Evolutionary conservation across 106 monocot genomes (phyloP).

Genomic region (Hemerocallis citrina): DNA sequence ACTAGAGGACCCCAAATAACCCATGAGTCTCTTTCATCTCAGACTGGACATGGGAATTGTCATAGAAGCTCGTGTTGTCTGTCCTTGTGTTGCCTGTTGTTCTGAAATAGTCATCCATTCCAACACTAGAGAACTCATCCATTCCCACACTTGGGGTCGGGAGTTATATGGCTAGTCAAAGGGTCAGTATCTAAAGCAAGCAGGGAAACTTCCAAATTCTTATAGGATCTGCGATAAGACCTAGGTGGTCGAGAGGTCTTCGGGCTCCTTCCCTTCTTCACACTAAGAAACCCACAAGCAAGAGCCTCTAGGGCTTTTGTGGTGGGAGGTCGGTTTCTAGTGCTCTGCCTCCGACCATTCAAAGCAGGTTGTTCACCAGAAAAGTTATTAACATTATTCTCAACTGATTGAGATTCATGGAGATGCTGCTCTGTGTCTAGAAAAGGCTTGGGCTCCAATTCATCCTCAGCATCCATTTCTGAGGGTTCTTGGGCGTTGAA

Average conservation of each 20-base stretch:
- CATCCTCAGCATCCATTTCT: conserved; percentile 8
- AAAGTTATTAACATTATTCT: too few species aligned
- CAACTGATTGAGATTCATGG: neutral
- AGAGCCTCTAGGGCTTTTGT: conserved; percentile 86
- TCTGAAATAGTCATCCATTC: too few species aligned
- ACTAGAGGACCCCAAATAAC: conserved; percentile 30
- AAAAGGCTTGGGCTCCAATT: neutral
- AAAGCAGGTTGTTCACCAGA: conserved; percentile 7
- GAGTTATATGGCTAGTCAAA: too few species aligned
- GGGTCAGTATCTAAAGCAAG: neutral
- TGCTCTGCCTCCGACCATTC: conserved; percentile 64
- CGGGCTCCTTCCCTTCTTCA: conserved; percentile 20
- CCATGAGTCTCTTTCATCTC: conserved; percentile 33
- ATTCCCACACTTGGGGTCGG: conserved; percentile 1
- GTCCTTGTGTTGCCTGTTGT: too few species aligned
- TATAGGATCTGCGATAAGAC: conserved; percentile 25
- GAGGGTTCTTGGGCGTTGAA: conserved; percentile 18
- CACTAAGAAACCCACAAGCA: conserved; percentile 68
- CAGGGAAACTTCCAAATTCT: conserved; percentile 5
- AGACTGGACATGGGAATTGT: conserved; percentile 2
- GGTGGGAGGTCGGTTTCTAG: conserved; percentile 77
- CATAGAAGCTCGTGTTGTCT: conserved; percentile 6
- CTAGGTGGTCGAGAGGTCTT: neutral
- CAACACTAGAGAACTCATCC: neutral
- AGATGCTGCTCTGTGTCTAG: conserved; percentile 8